Percentiles rank a stretch among this genome's conserved stretches.
Conservation (phyloP, 2,329 filamentous ascomycete species). For the Fusarium equiseti region DNA sequence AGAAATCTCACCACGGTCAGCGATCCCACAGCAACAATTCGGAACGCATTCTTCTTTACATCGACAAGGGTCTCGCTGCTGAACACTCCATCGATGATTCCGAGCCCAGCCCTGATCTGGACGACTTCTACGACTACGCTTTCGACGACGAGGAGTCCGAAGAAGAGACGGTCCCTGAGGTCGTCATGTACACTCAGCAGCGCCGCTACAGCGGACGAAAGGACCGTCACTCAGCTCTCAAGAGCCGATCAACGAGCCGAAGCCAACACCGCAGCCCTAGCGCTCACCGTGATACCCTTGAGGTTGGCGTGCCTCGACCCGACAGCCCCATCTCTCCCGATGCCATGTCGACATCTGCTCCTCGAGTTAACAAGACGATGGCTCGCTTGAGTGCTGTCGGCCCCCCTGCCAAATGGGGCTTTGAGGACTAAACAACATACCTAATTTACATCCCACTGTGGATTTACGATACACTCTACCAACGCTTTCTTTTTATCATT, state of each 20-base stretch:
- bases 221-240: slow-evolving; percentile 20
- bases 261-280: slow-evolving; percentile 10
- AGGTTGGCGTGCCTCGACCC: slow-evolving; percentile 54
- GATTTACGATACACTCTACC: slow-evolving; percentile 31
- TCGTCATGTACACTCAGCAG: slow-evolving; percentile 31
- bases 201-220: slow-evolving; percentile 23
- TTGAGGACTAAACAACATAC: slow-evolving; percentile 39
- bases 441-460: neutral
- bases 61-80: slow-evolving; percentile 46
- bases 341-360: slow-evolving; percentile 46
- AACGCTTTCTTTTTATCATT: slow-evolving; percentile 22
- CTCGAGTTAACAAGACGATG: slow-evolving; percentile 53
- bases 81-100: slow-evolving; percentile 43
- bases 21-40: slow-evolving; percentile 24
- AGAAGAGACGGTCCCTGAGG: slow-evolving; percentile 36
- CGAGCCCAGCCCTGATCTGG: slow-evolving; percentile 54
- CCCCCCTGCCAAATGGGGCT: slow-evolving; percentile 38
- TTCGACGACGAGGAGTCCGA: slow-evolving; percentile 48
- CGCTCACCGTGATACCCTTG: slow-evolving; percentile 23
- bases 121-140: slow-evolving; percentile 56
- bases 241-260: slow-evolving; percentile 32
- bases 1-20: slow-evolving; percentile 25
- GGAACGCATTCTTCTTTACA: slow-evolving; percentile 48
- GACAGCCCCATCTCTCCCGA: slow-evolving; percentile 57
- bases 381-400: slow-evolving; percentile 55